Base-by-base conservation (phyloP, 176 grass and related monocot genomes). In the Luzula sylvatica region DNA sequence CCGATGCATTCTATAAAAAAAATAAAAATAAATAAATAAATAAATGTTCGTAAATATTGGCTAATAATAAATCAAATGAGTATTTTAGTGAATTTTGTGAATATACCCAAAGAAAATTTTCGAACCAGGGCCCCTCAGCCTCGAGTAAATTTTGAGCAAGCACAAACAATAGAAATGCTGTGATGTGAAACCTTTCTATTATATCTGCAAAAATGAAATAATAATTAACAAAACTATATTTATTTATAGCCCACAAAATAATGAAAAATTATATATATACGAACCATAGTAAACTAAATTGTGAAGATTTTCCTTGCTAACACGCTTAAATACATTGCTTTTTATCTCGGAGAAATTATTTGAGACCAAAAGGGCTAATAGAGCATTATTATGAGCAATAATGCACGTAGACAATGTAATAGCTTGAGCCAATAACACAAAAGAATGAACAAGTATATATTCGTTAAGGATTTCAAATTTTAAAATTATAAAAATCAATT, bases 241-340 rank as follows among this genome's bases (percentile, higher is more conserved):
- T 13, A 49, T 46, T 35, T 42, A 43, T 50, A 24, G 54, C 19
- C 3, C 26, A n/a, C 46, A 65, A 52, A 9, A 21, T 15, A 22
- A 8, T 6, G 3, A 55, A 17, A 29, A 23, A 55, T 17, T 23
- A 56, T 42, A 56, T 74, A 2, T 13, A 23, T 30, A 77, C 90
- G 79, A 59, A 96, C 90, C 90, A 71, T 89, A 96, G 38, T 96
- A 96, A 20, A 96, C 90, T 61, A 96, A 73, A 82, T 70, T 89
- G 65, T 96, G 90, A 61, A 96, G 77, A 52, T 96, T 96, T 72
- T 96, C 84, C 72, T 96, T 96, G 77, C 90, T 96, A 71, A 96
- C 80, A 50, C 81, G 81, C 80, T 96, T 96, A 72, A 89, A 96
- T 48, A 96, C 90, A 59, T 86, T 96, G 59, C 90, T 96, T 71